Percentiles rank a stretch among this genome's conserved stretches.
These are phyloP conservation scores for Chrysanthemum seticuspe DNA, from an alignment of 129 eudicot species.

Conservation along the genomic window DNA sequence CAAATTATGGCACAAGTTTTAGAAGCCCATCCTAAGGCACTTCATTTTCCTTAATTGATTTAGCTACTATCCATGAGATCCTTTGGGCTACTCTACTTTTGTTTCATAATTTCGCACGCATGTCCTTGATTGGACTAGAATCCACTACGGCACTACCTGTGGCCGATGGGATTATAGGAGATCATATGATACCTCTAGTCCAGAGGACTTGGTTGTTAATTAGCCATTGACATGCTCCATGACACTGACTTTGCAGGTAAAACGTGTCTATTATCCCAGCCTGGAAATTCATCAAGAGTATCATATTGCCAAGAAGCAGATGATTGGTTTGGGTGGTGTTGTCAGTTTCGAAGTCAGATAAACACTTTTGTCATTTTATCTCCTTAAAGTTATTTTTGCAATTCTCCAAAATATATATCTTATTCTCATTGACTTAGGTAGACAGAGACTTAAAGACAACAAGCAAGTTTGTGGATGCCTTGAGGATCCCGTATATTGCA, in stretches of 20 bases:
- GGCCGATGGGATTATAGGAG: too few species aligned
- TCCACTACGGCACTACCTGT: too few species aligned
- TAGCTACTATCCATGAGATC: too few species aligned
- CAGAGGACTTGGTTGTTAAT: too few species aligned
- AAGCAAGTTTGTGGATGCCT: conserved; percentile 56
- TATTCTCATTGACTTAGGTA: conserved; percentile 25
- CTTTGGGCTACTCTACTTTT: too few species aligned
- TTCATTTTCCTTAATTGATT: not conserved
- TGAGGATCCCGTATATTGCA: conserved; percentile 79
- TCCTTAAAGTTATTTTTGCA: too few species aligned
- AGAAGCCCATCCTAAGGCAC: conserved; percentile 99
- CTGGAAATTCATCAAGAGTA: conserved; percentile 86
- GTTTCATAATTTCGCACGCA: too few species aligned
- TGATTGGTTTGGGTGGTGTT: conserved; percentile 93
- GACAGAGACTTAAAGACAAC: conserved; percentile 67
- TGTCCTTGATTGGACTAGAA: too few species aligned
- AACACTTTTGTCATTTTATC: too few species aligned
- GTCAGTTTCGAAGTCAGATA: conserved; percentile 20
- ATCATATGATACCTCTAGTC: too few species aligned
- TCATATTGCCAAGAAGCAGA: conserved; percentile 76
- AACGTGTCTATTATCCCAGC: conserved; percentile 90
- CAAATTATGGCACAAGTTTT: conserved; percentile 91
- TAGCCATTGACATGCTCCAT: too few species aligned
- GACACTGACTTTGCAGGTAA: conserved; percentile 52
- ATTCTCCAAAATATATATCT: too few species aligned